Evolutionary conservation across 495 filamentous ascomycete species (phyloP), one percentile per base, ranked within the genome.

Genomic region (Penicillium odoratum): DNA sequence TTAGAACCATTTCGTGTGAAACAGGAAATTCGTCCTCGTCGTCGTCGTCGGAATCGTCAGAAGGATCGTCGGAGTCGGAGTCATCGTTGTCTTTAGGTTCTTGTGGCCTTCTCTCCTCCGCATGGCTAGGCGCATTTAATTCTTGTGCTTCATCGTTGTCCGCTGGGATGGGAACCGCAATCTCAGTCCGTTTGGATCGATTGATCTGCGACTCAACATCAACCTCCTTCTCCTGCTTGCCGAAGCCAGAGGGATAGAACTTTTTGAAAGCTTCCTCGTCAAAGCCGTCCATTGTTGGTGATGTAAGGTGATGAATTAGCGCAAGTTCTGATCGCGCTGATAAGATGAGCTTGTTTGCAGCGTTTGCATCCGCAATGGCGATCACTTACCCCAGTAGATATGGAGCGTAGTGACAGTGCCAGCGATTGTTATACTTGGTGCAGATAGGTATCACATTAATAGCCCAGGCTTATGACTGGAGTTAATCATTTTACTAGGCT

Each of bases 11-110:
- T 71, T 97, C 93, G 63, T 98, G 94, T 7, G 94, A 95, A 16
- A 96, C 86, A 4, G 94, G 94, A 57, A 89, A 97, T 59, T 94
- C 91, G 65, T 97, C 93, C 44, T 91, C 88, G 13, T 93, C 90
- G 18, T 91, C 88, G 13, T 93, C 90, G 18, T 92, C 88, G 6
- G 83, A 80, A 50, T 78, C 77, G 48, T 81, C 76, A 36, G 71
- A 66, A 40, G 83, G 76, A 31, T 81, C 78, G n/a, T 83, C 75
- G 47, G 26, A n/a, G 73, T 77, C 44, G 28, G 44, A 47, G 21
- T 29, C 62, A 45, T 79, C 73, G 53, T 77, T 78, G 36, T 75
- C 62, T 18, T 69, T 69, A 8, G 59, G 53, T 13, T 69, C 51
- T 25, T 77, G 65, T 13, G 45, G 57, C 25, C 59, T 50, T 10